These are phyloP conservation scores for Boechera retrofracta DNA, from an alignment of 345 rosid species.

Conservation along the genomic window DNA sequence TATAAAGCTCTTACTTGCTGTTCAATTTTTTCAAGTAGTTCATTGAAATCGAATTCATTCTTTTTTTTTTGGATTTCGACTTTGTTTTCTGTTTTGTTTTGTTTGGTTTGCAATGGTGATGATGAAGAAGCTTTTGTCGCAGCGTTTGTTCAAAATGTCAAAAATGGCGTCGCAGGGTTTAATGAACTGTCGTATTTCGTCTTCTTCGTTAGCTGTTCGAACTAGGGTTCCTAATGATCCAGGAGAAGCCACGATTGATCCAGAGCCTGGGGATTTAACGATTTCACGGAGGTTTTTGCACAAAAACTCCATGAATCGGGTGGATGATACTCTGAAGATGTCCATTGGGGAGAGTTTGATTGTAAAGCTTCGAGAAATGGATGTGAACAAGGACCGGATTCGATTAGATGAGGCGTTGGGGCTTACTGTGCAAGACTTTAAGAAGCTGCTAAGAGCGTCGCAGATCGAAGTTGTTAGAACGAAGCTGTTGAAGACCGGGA, in stretches of 20 bases:
- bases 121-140: slow-evolving; percentile 61
- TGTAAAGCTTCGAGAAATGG: slow-evolving; percentile 61
- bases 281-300: slow-evolving; percentile 63
- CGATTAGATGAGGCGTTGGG: slow-evolving; percentile 51
- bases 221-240: slow-evolving; percentile 41
- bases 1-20: slow-evolving; percentile 30
- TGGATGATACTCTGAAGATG: background rate
- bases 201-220: slow-evolving; percentile 45
- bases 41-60: background rate
- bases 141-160: slow-evolving; percentile 60
- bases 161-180: slow-evolving; percentile 50
- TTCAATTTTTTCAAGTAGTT: slow-evolving; percentile 3
- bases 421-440: slow-evolving; percentile 62
- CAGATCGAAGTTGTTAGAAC: slow-evolving; percentile 71
- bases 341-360: slow-evolving; percentile 52
- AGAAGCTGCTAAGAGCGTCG: slow-evolving; percentile 74
- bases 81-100: background rate
- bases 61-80: background rate
- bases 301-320: slow-evolving; percentile 34
- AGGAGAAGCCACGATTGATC: slow-evolving; percentile 50
- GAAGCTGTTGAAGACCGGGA: slow-evolving; percentile 60
- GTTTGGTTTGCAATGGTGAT: slow-evolving; percentile 54
- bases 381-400: slow-evolving; percentile 57
- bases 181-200: slow-evolving; percentile 47
- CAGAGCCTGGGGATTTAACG: slow-evolving; percentile 66